Evolutionary conservation across 2,329 filamentous ascomycete species (phyloP), one percentile per base, ranked within the genome.

Genomic region (Ilyonectria destructans): DNA sequence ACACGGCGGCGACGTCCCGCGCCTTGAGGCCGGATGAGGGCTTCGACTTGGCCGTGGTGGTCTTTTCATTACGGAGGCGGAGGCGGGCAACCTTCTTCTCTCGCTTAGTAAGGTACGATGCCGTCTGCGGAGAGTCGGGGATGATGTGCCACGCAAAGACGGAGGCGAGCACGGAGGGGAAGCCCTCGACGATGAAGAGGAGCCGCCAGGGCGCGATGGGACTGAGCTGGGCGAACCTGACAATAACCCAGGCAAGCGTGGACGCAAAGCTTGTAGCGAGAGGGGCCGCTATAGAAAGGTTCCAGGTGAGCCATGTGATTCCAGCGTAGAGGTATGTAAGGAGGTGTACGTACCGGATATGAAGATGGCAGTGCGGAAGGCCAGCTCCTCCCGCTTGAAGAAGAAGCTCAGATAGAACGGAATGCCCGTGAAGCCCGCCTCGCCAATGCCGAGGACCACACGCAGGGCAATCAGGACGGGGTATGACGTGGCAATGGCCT

Each of bases 121-220:
- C 90, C n/a, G 84, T 89, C 21, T 87, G 85, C 0, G 94, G 94
- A 0, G 89, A 88, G 81, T 97, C 94, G 0, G 95, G 94, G 58
- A 97, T 90, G 76, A 91, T 84, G 60, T 86, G 84, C 91, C 91
- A 97, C 13, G 93, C 92, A 70, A 91, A 85, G 0, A 92, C 89
- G 6, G 93, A 91, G 13, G 93, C 88, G 9, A 97, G 69, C 49
- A 97, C 87, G 29, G 92, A 94, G 1, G 95, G 95, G 68, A 97
- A 96, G 1, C 94, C 95, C 80, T 97, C 95, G 13, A 96, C 74
- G 8, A 97, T 86, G 76, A 97, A 97, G 31, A 97, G 85, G 2
- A 95, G 86, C n/a, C 95, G 88, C 95, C 95, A 97, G 4, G 93
- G 90, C 0, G 93, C 92, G 57, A 97, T 91, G 17, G 92, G 92